Conservation (phyloP, 768 basidiomycete species). For the Mycena galopus region DNA sequence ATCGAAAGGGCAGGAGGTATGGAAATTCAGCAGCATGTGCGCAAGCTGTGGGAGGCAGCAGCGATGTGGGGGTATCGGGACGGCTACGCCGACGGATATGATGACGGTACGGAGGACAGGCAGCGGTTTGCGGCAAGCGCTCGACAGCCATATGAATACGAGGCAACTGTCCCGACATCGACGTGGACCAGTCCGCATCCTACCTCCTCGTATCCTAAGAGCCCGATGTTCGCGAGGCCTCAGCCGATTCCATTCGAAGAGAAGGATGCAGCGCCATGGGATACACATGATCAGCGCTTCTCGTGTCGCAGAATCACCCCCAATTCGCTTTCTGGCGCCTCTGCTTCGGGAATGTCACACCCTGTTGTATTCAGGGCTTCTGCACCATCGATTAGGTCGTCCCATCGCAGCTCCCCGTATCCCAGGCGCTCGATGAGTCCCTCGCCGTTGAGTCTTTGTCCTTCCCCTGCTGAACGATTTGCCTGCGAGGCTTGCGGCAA, state of each 20-base stretch:
- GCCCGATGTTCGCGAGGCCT: too few species aligned
- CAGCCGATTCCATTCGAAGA: background rate
- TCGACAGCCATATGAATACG: background rate
- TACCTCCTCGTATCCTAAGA: background rate
- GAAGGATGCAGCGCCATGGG: background rate
- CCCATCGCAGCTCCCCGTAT: background rate
- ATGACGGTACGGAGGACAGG: background rate
- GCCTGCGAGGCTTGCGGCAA: conserved; percentile 82
- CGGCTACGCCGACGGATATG: background rate
- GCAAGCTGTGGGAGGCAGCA: background rate
- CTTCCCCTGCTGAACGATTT: conserved; percentile 61
- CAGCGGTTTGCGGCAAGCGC: background rate
- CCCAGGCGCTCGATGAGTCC: conserved; percentile 16
- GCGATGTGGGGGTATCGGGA: background rate
- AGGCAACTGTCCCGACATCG: background rate
- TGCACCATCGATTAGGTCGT: background rate
- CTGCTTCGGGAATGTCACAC: background rate
- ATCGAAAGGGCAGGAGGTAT: background rate
- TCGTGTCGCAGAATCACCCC: too few species aligned
- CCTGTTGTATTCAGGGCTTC: background rate
- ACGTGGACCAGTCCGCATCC: too few species aligned
- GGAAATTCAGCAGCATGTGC: background rate
- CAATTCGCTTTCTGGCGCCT: too few species aligned
- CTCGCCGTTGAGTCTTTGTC: conserved; percentile 41
- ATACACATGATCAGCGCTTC: background rate